Evolutionary conservation across 2,329 filamentous ascomycete species (phyloP), one percentile per base, ranked within the genome.

Genomic region (Talaromyces verruculosus): DNA sequence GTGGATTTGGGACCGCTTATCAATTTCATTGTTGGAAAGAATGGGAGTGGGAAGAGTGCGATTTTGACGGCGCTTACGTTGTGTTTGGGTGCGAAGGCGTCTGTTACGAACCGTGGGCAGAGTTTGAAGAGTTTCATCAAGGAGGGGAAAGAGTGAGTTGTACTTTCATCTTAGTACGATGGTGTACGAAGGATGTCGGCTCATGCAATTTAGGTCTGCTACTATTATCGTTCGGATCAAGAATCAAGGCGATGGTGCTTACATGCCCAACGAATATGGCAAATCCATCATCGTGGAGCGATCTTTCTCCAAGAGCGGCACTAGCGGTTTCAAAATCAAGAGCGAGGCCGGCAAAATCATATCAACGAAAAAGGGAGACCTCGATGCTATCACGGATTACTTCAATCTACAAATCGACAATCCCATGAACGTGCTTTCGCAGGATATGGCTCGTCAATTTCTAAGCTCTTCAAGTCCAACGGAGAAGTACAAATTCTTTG

Each of bases 21-120:
- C 77, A 99, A 99, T 78, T 99, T 99, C 79, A 93, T 99, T 68
- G 93, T 97, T 64, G 95, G 95, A 17, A 93, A 97, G 77, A 99
- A 99, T 75, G 95, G 95, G 37, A 98, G 94, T 75, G 95, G 95
- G 41, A 99, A 99, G 81, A 99, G 95, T 76, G 95, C 95, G 2
- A 90, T 98, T 15, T 81, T 99, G 33, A 98, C 95, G 0, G 95
- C 93, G 4, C 87, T 99, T 69, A 97, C 93, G 0, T 84, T 99
- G 39, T 98, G 95, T 73, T 84, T 99, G n/a, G 95, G 95, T 67
- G 94, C 91, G 22, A 98, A 97, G 77, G 93, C 95, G 1, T 92
- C 92, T 64, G 88, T 91, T 17, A 98, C 95, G 3, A 98, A 98
- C 73, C 90, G 95, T 69, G 95, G 93, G 45, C 91, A 91, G 61